phyloP scores from a whole-genome alignment of 768 basidiomycete species.

The Obba rivulosa region DNA sequence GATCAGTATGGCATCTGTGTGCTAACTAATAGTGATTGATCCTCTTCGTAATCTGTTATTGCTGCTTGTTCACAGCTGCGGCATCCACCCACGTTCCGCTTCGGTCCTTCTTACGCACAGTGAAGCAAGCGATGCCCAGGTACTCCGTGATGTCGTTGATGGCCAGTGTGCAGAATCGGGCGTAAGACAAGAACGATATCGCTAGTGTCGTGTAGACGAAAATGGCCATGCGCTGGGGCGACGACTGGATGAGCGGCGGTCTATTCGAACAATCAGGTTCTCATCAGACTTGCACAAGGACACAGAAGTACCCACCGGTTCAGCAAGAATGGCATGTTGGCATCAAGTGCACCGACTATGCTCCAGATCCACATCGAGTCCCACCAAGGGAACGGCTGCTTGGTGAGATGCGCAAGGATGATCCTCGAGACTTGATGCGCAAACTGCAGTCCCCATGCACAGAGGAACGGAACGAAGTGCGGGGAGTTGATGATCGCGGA shows the following conservation, averaged over 20 bases:
- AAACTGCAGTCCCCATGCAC: constrained; percentile 90
- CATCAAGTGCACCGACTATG: constrained; percentile 72
- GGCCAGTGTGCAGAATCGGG: constrained; percentile 75
- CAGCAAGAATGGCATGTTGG: constrained; percentile 65
- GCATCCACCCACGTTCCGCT: constrained; percentile 54
- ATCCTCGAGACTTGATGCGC: constrained; percentile 88
- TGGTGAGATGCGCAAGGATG: constrained; percentile 91
- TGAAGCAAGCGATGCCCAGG: constrained; percentile 93
- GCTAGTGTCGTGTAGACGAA: constrained; percentile 71
- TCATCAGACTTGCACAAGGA: not conserved
- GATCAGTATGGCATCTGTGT: too few relatives aligned
- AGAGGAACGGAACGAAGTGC: constrained; percentile 81
- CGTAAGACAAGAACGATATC: constrained; percentile 66
- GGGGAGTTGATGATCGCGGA: constrained; percentile 72
- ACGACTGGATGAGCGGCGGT: constrained; percentile 70
- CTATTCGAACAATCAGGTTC: constrained; percentile 25
- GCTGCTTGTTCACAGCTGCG: constrained; percentile 15
- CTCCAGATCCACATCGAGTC: constrained; percentile 87
- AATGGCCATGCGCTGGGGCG: constrained; percentile 51
- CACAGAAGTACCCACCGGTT: constrained; percentile 46
- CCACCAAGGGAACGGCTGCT: constrained; percentile 77
- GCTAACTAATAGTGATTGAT: not conserved
- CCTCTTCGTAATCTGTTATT: constrained; percentile 2
- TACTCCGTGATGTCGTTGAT: constrained; percentile 85
- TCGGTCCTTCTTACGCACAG: constrained; percentile 79